Percentiles rank a stretch among this genome's conserved stretches.
Evolutionary conservation across 148 eudicot species (phyloP).

Genomic region (Selenicereus undatus): DNA sequence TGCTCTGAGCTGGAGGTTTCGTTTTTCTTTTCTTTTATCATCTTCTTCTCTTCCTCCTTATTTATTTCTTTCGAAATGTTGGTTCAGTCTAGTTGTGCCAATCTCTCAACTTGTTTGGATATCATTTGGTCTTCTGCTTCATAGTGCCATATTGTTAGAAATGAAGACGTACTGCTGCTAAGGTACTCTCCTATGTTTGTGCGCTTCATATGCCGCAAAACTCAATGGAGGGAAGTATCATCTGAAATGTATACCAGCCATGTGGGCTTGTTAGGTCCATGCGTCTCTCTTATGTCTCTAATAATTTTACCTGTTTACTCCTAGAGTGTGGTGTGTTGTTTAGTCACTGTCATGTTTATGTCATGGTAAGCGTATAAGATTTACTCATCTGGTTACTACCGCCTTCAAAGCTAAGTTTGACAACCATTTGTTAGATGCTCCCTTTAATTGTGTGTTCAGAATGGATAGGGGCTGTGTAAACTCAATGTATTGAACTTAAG

Average conservation of each 20-base stretch:
- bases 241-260: background rate
- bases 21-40: background rate
- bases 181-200: background rate
- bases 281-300: background rate
- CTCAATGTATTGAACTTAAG: background rate
- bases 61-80: background rate
- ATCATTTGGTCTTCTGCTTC: background rate
- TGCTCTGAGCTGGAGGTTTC: no score
- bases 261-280: background rate
- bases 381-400: no score
- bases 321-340: background rate
- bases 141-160: background rate
- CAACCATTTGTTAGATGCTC: no score
- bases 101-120: background rate
- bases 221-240: background rate
- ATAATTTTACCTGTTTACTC: background rate
- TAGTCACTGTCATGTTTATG: background rate
- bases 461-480: background rate
- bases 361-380: background rate
- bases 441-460: background rate
- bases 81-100: background rate
- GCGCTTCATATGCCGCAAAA: background rate
- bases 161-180: background rate
- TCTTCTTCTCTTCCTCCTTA: background rate
- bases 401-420: no score